Conservation (phyloP, 2,329 filamentous ascomycete species). For the Trichoderma sp. region DNA sequence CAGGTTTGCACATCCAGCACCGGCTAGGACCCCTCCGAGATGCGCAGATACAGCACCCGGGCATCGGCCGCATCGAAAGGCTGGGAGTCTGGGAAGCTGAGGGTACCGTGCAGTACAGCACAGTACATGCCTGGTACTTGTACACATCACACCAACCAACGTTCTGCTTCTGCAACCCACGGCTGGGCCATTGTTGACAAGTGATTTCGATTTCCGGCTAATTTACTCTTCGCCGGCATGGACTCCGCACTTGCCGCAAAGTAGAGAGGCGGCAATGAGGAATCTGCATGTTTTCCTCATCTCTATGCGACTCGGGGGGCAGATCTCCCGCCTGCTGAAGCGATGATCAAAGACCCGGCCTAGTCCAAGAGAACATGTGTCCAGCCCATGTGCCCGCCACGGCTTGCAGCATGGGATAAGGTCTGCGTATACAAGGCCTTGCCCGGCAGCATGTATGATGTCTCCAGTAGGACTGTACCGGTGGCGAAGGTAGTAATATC, state of each 20-base stretch:
- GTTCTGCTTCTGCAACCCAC: slow-evolving; percentile 13
- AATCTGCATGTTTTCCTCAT: slow-evolving; percentile 8
- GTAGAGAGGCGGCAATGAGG: slow-evolving; percentile 2
- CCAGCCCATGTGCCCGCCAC: slow-evolving; percentile 3
- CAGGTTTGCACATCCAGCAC: neutral
- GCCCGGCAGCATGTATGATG: neutral
- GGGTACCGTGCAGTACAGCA: no score
- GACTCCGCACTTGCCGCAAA: slow-evolving; percentile 1
- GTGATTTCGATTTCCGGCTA: slow-evolving; percentile 14
- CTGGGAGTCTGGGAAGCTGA: neutral
- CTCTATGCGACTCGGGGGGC: slow-evolving; percentile 7
- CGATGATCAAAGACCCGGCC: slow-evolving; percentile 16
- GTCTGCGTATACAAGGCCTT: neutral
- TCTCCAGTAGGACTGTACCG: neutral
- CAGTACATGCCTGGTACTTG: no score
- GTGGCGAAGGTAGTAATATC: neutral
- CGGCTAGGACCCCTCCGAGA: neutral
- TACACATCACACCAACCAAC: neutral
- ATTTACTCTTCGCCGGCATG: slow-evolving; percentile 2
- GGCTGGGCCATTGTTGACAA: neutral
- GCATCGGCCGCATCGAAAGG: neutral
- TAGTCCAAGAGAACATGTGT: slow-evolving; percentile 10
- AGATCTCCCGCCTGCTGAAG: slow-evolving; percentile 17
- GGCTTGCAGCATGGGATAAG: slow-evolving; percentile 1
- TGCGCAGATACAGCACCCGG: neutral